Conservation (phyloP, 2,329 filamentous ascomycete genomes). For the Colletotrichum phormii region DNA sequence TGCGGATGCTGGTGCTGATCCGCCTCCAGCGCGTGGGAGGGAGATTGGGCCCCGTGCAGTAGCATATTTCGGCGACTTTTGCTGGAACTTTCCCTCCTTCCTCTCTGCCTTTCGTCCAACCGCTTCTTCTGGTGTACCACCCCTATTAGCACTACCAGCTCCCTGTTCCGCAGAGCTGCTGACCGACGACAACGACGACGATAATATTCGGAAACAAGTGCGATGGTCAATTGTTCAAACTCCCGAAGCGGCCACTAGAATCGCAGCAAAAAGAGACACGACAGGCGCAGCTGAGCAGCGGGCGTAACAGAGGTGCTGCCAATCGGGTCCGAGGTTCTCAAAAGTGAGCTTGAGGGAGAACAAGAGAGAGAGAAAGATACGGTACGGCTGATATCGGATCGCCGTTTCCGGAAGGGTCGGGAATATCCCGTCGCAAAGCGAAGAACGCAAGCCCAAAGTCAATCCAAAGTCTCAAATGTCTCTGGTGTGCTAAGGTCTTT, state of each 20-base stretch:
- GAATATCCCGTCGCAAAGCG: slow-evolving; percentile 27
- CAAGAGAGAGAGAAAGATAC: background rate
- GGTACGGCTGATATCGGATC: background rate
- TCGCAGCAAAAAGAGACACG: slow-evolving; percentile 24
- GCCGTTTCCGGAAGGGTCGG: slow-evolving; percentile 27
- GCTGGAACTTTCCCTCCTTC: slow-evolving; percentile 26
- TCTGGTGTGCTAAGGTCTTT: background rate
- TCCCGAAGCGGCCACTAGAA: slow-evolving; percentile 19
- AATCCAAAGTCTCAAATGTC: slow-evolving; percentile 14
- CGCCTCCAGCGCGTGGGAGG: slow-evolving; percentile 35
- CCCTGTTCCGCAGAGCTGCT: slow-evolving; percentile 14
- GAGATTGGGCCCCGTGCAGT: slow-evolving; percentile 50
- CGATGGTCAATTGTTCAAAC: slow-evolving; percentile 24
- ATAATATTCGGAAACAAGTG: background rate
- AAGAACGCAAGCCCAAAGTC: slow-evolving; percentile 2
- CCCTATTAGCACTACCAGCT: background rate
- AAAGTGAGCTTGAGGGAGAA: background rate
- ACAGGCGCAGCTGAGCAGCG: slow-evolving; percentile 5
- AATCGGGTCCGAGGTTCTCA: slow-evolving; percentile 5
- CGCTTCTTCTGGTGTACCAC: slow-evolving; percentile 5
- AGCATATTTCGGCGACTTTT: slow-evolving; percentile 44
- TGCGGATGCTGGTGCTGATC: slow-evolving; percentile 38
- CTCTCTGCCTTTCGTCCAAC: background rate
- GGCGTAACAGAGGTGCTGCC: slow-evolving; percentile 15
- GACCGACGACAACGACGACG: slow-evolving; percentile 4